phyloP scores from a whole-genome alignment of 371 early-diverging fungal species.

The Rhizopus sp. region DNA sequence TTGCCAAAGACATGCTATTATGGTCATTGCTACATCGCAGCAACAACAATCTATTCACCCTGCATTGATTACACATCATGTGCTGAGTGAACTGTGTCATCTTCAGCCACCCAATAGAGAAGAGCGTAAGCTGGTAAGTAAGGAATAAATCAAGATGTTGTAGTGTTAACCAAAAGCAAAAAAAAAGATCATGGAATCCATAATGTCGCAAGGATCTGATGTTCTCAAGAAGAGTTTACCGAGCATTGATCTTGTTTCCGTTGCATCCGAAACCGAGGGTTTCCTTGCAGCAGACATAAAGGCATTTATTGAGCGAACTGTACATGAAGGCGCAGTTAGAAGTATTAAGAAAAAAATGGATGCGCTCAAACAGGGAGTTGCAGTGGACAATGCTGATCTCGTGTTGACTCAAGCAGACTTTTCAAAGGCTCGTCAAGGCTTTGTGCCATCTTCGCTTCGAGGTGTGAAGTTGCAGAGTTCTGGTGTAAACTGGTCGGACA shows the following conservation, averaged over 20 bases:
- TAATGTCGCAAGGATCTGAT: conserved; percentile 50
- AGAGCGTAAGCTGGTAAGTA: conserved; percentile 63
- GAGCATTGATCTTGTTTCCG: conserved; percentile 65
- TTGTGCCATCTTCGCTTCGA: conserved; percentile 79
- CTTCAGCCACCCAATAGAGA: conserved; percentile 70
- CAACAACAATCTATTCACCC: conserved; percentile 72
- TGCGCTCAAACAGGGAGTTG: conserved; percentile 13
- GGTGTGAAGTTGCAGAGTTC: conserved; percentile 82
- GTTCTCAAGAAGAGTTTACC: conserved; percentile 40
- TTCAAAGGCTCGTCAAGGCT: conserved; percentile 73
- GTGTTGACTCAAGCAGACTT: conserved; percentile 67
- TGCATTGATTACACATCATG: conserved; percentile 61
- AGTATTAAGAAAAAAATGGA: conserved; percentile 48
- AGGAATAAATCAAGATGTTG: not conserved
- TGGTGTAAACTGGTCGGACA: conserved; percentile 84
- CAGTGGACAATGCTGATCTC: conserved; percentile 12
- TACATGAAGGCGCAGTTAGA: conserved; percentile 81
- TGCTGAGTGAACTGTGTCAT: conserved; percentile 69
- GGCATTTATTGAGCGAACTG: conserved; percentile 77
- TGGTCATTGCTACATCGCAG: conserved; percentile 70
- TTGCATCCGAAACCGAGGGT: conserved; percentile 88
- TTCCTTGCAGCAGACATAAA: conserved; percentile 85
- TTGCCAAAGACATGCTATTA: conserved; percentile 53
- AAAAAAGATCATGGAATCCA: conserved; percentile 57
- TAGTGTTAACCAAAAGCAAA: conserved; percentile 6